phyloP scores from a whole-genome alignment of 169 alveolate genomes.

The Plasmodium yoelii region DNA sequence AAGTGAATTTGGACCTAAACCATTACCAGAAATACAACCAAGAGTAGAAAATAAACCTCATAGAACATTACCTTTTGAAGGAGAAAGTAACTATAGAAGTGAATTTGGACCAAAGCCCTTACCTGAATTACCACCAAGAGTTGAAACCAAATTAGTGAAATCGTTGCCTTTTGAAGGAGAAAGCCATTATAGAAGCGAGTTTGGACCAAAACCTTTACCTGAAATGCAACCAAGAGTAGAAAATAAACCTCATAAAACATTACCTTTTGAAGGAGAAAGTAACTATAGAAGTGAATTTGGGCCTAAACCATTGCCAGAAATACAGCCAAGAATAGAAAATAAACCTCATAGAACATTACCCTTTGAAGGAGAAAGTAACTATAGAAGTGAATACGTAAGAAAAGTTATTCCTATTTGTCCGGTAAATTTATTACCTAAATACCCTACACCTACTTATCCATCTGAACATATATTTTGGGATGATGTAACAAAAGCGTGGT shows the following conservation, averaged over 20 bases:
- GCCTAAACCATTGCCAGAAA: constrained; percentile 75
- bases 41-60: constrained; percentile 42
- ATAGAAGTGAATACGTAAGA: constrained; percentile 77
- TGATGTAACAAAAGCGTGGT: constrained; percentile 28
- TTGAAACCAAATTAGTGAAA: constrained; percentile 33
- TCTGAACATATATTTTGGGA: constrained; percentile 74
- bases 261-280: constrained; percentile 81
- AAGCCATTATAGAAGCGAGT: constrained; percentile 77
- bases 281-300: constrained; percentile 77
- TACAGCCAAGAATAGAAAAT: constrained; percentile 45
- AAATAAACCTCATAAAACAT: constrained; percentile 46
- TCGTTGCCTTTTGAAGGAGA: constrained; percentile 79
- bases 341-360: constrained; percentile 76
- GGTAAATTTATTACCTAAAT: constrained; percentile 63
- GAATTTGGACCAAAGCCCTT: constrained; percentile 83
- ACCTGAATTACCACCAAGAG: constrained; percentile 74
- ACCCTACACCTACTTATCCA: constrained; percentile 76
- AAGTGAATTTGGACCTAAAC: constrained; percentile 78
- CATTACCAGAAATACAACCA: constrained; percentile 74
- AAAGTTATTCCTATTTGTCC: constrained; percentile 79
- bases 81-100: constrained; percentile 76
- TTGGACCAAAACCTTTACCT: constrained; percentile 78
- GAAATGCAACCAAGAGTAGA: constrained; percentile 28
- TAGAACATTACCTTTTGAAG: constrained; percentile 79
- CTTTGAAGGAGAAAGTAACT: constrained; percentile 79